Percentiles rank a stretch among this genome's conserved stretches.
Evolutionary conservation across 441 rosid genomes (phyloP).

Genomic region (Aleurites moluccanus): DNA sequence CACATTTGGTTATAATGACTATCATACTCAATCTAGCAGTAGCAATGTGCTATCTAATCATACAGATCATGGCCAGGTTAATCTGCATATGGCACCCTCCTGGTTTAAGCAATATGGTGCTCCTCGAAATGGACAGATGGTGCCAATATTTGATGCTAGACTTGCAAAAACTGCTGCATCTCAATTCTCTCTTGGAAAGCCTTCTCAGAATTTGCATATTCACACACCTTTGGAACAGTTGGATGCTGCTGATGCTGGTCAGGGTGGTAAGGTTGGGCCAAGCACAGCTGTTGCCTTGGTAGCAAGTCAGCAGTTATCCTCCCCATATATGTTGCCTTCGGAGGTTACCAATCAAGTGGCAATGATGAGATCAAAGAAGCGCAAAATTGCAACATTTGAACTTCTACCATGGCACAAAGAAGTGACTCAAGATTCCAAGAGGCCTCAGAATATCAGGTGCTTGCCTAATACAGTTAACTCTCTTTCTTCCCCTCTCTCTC

Average conservation of each 20-base stretch:
- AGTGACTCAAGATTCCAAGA: slow-evolving; percentile 41
- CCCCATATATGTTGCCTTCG: slow-evolving; percentile 34
- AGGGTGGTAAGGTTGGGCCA: slow-evolving; percentile 26
- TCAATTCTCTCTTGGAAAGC: slow-evolving; percentile 33
- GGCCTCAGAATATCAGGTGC: slow-evolving; percentile 56
- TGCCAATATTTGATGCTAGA: slow-evolving; percentile 34
- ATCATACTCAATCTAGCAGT: slow-evolving; percentile 34
- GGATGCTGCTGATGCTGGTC: slow-evolving; percentile 32
- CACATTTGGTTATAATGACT: slow-evolving; percentile 25
- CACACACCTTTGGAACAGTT: slow-evolving; percentile 25
- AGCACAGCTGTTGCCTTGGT: slow-evolving; percentile 24
- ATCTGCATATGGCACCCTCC: slow-evolving; percentile 38
- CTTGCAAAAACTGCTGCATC: slow-evolving; percentile 30
- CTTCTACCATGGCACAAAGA: slow-evolving; percentile 68
- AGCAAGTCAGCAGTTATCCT: slow-evolving; percentile 29
- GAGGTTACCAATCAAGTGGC: slow-evolving; percentile 26
- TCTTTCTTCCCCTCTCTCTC: background rate
- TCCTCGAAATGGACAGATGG: slow-evolving; percentile 47
- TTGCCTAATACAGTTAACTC: background rate
- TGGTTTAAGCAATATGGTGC: slow-evolving; percentile 48
- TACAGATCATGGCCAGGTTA: slow-evolving; percentile 33
- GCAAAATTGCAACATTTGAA: slow-evolving; percentile 45
- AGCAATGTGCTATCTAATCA: slow-evolving; percentile 25
- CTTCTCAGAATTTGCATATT: slow-evolving; percentile 36
- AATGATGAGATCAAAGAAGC: slow-evolving; percentile 48